Evolutionary conservation across 2,329 filamentous ascomycete species (phyloP), one percentile per base, ranked within the genome.

Genomic region (Aspergillus piperis): DNA sequence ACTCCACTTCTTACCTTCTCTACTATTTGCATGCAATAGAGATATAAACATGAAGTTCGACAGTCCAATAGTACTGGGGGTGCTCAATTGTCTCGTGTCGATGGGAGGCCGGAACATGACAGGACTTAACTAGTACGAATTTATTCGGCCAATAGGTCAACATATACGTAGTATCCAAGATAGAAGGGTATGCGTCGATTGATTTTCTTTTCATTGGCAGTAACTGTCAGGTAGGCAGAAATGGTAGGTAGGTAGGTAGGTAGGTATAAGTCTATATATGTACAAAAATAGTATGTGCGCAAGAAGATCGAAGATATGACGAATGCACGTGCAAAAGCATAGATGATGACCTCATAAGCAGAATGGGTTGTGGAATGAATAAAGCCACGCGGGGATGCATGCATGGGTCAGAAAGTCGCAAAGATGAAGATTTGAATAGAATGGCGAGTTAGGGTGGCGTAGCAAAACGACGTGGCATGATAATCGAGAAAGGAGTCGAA

Each of bases 241-340:
- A 23, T 8, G 42, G 39, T 41, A 8, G 13, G 21, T 25, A 48
- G 44, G 21, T 25, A 48, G 44, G 44, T n/a, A 48, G 21, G 44
- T 48, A 25, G 44, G 44, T 48, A 25, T 44, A 44, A 11, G 50
- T 53, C 50, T 53, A 53, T 41, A n/a, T 53, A 53, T 53, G 32
- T 53, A 53, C 51, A 53, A 27, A 36, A 15, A 11, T 39, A 13
- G 41, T 42, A 54, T 44, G 38, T 27, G 25, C 44, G 10, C 44
- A 17, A 6, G 47, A 17, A 27, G 27, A 8, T 50, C 25, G 44
- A n/a, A 27, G 7, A 30, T 8, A 15, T 8, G 23, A n/a, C 15
- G 15, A n/a, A n/a, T 13, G 21, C 25, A 19, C 15, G 10, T 44
- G 21, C 19, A 21, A 44, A 19, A 44, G 25, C 30, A 23, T 13